These are phyloP conservation scores for Suillus tomentosus DNA, from an alignment of 768 basidiomycete species.

Conservation along the genomic window DNA sequence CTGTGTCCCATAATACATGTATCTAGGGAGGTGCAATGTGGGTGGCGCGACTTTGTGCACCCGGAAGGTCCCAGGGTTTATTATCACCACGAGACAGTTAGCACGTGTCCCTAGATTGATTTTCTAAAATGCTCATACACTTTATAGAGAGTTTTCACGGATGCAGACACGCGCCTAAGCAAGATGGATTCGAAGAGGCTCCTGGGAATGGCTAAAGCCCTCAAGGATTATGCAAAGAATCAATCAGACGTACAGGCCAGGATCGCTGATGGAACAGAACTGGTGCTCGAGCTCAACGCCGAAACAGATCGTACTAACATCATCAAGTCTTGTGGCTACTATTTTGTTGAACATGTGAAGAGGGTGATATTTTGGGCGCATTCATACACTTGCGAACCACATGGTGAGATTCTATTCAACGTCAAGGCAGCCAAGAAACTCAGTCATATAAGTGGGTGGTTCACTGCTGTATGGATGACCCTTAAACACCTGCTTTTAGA, in stretches of 20 bases:
- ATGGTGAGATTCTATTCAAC: constrained; percentile 8
- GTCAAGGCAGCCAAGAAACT: constrained; percentile 14
- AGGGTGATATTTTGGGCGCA: constrained; percentile 15
- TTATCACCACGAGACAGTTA: constrained; percentile 24
- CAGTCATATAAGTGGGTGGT: constrained; percentile 16
- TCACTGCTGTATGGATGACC: not conserved
- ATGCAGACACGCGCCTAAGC: constrained; percentile 11
- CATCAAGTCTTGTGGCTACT: constrained; percentile 11
- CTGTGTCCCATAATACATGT: not conserved
- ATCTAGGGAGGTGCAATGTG: constrained; percentile 12
- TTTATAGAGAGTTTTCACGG: constrained; percentile 14
- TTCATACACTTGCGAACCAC: constrained; percentile 5
- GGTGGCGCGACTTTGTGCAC: constrained; percentile 41
- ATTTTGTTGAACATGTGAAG: too few species aligned
- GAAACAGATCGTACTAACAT: not conserved
- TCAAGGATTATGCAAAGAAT: not conserved
- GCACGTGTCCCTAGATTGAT: not conserved
- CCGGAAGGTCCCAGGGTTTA: constrained; percentile 31
- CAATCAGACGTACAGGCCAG: not conserved
- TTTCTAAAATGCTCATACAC: not conserved
- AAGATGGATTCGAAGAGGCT: not conserved
- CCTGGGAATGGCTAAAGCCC: not conserved
- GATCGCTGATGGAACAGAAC: constrained; percentile 5
- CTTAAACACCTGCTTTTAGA: constrained; percentile 15
- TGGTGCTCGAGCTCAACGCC: constrained; percentile 12